Evolutionary conservation across 1,139 yeast genomes (phyloP), one percentile per base, ranked within the genome.

Genomic region (Hansenula lynferdii): DNA sequence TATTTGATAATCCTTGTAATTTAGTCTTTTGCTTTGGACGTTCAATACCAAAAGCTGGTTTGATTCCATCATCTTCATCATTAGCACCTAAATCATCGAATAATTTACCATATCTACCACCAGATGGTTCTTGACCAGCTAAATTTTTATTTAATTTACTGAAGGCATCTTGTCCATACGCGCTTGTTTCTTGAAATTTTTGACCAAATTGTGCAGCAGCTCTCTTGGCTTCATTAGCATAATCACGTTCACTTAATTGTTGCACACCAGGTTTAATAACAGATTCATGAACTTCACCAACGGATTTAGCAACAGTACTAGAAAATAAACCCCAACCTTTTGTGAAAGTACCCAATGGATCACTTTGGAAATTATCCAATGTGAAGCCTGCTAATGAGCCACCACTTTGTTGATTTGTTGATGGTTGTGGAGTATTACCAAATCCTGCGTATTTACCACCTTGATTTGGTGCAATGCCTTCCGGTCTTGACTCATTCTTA

Each of bases 171-270:
- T 69, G 72, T 4, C 84, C 84, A 53, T 78, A 81, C 47, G 72
- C 75, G 28, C 95, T 87, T 1, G 97, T 87, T 53, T 87, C 95
- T 57, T 85, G 95, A 71, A 90, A 85, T 57, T 80, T 86, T 59
- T 85, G 95, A 34, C 97, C 97, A 67, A 90, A 92, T 65, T 92
- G 97, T 43, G 89, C 83, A 77, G 94, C 85, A 21, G 97, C 98
- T 53, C 86, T 76, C 49, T 75, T 80, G 9, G 97, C 92, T 56
- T 89, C 96, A 15, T 35, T 32, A 9, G 48, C 45, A 34, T 86
- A 62, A 46, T 90, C 97, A 46, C 85, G 79, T 44, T 84, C 87
- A 43, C 87, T 85, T 48, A 92, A 69, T 54, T 85, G 89, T 54
- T 78, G 80, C 57, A 87, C 74, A 32, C 94, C 79, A 15, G 98